Evolutionary conservation across 768 basidiomycete genomes (phyloP).

Genomic region (Phaeotremella fagi): DNA sequence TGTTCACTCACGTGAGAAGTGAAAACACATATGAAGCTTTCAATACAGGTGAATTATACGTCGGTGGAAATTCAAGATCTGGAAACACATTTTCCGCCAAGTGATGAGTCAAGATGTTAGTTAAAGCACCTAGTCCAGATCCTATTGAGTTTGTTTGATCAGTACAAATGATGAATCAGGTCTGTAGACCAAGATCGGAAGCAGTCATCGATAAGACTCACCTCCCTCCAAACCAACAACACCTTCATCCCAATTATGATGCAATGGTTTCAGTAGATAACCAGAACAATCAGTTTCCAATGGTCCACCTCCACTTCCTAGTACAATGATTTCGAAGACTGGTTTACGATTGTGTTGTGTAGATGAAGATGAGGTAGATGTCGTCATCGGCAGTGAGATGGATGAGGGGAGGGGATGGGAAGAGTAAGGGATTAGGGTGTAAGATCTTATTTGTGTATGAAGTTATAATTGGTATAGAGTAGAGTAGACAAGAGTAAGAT

Average conservation of each 20-base stretch:
- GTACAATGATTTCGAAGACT: constrained; percentile 47
- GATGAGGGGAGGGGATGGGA: too few species aligned
- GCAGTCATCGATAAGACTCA: constrained; percentile 45
- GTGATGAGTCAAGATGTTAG: constrained; percentile 57
- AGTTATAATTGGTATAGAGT: too few species aligned
- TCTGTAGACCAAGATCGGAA: not conserved
- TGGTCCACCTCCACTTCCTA: constrained; percentile 80
- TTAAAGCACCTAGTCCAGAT: constrained; percentile 79
- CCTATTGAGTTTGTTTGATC: constrained; percentile 52
- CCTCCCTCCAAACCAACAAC: constrained; percentile 83
- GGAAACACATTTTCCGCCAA: constrained; percentile 17
- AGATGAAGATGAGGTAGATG: too few species aligned
- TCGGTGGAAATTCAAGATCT: constrained; percentile 20
- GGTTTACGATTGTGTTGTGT: constrained; percentile 9
- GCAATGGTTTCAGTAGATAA: constrained; percentile 78
- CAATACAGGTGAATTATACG: constrained; percentile 28
- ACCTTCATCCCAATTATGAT: constrained; percentile 69
- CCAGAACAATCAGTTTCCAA: constrained; percentile 82
- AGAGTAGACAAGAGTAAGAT: too few species aligned
- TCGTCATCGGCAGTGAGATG: not conserved
- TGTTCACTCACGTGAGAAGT: constrained; percentile 35
- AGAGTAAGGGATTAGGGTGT: too few species aligned
- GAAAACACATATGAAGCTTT: constrained; percentile 46
- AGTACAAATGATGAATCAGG: not conserved
- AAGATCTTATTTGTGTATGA: too few species aligned